phyloP scores from a whole-genome alignment of 495 filamentous ascomycete species.

The Penicillium canariense region DNA sequence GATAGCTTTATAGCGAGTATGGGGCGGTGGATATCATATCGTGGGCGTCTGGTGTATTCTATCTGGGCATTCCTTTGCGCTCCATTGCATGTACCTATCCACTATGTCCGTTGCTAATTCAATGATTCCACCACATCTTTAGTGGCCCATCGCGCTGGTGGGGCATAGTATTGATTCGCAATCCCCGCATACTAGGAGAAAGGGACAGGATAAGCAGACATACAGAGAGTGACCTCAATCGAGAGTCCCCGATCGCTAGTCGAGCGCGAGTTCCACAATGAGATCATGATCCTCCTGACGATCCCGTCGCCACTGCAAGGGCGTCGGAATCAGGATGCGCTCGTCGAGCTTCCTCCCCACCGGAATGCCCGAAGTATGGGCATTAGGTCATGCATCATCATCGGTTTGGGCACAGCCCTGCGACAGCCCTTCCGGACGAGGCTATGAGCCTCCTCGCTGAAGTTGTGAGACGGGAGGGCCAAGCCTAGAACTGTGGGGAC shows the following conservation, averaged over 20 bases:
- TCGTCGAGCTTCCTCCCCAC: background rate
- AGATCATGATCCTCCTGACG: constrained; percentile 13
- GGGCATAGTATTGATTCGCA: no score
- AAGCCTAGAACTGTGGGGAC: background rate
- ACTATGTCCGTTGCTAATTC: no score
- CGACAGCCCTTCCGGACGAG: background rate
- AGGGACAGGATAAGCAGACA: no score
- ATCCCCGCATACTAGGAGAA: no score
- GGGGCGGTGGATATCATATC: background rate
- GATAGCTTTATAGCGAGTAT: no score
- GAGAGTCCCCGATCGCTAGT: no score
- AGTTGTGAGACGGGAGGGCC: background rate
- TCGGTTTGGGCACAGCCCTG: background rate
- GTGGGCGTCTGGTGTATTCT: no score
- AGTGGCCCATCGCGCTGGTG: no score
- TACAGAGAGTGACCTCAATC: no score
- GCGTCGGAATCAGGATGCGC: background rate
- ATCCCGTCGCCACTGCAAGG: constrained; percentile 14
- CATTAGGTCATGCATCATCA: background rate
- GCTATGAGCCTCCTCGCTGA: background rate
- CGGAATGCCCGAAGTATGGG: background rate
- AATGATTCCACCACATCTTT: no score
- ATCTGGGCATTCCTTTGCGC: no score
- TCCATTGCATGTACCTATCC: no score
- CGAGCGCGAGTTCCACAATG: background rate